Evolutionary conservation across 345 rosid species (phyloP), one percentile per base, ranked within the genome.

Genomic region (Gossypium raimondii): DNA sequence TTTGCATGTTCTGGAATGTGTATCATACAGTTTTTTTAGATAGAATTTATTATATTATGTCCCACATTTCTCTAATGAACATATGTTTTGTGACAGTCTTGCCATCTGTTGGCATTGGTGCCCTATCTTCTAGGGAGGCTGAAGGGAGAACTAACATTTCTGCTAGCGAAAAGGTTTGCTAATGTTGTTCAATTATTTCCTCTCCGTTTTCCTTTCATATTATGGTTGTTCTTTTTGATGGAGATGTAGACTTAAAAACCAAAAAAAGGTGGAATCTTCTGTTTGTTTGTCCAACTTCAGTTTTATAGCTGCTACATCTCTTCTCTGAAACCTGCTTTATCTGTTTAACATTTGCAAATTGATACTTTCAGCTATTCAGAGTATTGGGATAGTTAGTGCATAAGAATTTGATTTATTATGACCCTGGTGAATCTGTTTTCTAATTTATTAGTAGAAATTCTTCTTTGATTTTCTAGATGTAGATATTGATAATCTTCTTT

Each of bases 81-180:
- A 18, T 18, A 2, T 56, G 11, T 56, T 56, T 56, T 56, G 11
- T 56, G 63, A 67, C 87, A 94, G 98, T 92, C 64, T 85, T 94
- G 84, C 98, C 98, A 70, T 94, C 98, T 27, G 88, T 86, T 81
- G 98, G 98, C 56, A 73, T 92, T 76, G 98, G 97, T 61, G 95
- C 97, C 65, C 97, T 94, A 78, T 89, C 97, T 77, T 89, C 93
- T 61, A 89, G 98, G 86, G 98, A 94, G 81, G 96, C 96, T 17
- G 98, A 91, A 84, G 97, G 98, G 80, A 89, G 98, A 84, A 92
- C 93, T 79, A 92, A 89, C 69, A 76, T 88, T 61, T 86, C 97
- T 81, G 86, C 94, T 1, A 93, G 89, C 75, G 99, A 95, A 83
- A 93, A 93, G 96, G 99, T 95, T 79, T 69, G 55, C 67, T 52